Conservation (phyloP, 139 green algal genomes). For the Spirogloea muscicola region DNA sequence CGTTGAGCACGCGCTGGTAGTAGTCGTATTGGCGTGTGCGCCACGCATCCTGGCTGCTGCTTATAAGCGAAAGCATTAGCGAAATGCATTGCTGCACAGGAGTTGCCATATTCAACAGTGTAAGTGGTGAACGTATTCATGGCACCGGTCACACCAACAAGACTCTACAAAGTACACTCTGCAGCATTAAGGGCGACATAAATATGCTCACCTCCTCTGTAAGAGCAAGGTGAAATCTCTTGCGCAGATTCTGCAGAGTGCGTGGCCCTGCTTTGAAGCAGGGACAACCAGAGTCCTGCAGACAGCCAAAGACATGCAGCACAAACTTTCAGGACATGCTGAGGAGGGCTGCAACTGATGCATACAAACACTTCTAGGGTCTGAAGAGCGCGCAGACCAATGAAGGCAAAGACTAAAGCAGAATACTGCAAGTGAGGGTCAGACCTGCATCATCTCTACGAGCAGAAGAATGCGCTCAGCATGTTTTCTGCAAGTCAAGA, state of each 20-base stretch:
- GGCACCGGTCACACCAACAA: no score
- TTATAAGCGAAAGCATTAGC: slow-evolving; percentile 83
- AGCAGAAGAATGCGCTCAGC: slow-evolving; percentile 79
- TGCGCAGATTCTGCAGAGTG: slow-evolving; percentile 73
- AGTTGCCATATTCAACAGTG: background rate
- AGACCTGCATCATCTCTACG: slow-evolving; percentile 83
- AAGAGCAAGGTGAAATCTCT: slow-evolving; percentile 68
- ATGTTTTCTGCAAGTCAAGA: slow-evolving; percentile 85
- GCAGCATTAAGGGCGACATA: no score
- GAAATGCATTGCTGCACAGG: slow-evolving; percentile 67
- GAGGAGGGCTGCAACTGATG: background rate
- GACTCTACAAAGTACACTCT: no score
- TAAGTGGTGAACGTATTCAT: background rate
- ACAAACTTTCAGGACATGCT: background rate
- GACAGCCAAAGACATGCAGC: background rate
- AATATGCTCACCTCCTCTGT: slow-evolving; percentile 56
- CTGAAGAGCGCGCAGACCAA: background rate
- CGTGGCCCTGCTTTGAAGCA: slow-evolving; percentile 85
- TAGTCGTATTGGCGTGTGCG: slow-evolving; percentile 96
- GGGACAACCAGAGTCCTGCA: slow-evolving; percentile 67
- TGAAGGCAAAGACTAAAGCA: background rate
- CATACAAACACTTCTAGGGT: background rate
- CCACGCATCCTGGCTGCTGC: slow-evolving; percentile 87
- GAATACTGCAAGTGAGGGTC: background rate
- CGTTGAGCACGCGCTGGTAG: slow-evolving; percentile 95